These are phyloP conservation scores for Exophiala oligosperma DNA, from an alignment of 2,329 filamentous ascomycete genomes.

Conservation along the genomic window DNA sequence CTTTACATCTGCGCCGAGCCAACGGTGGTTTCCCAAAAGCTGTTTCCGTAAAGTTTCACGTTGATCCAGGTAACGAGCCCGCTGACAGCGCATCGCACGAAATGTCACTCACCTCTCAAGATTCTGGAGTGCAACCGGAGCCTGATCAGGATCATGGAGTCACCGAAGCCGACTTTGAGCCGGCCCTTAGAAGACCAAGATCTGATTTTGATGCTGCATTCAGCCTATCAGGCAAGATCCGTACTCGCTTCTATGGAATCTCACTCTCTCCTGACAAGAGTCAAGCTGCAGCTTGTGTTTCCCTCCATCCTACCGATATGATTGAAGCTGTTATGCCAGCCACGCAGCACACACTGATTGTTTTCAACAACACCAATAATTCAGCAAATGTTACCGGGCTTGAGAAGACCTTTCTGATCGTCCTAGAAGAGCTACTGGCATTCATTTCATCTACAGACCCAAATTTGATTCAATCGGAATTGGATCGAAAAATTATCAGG, in stretches of 20 bases:
- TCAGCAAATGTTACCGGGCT: background rate
- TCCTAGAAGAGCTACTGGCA: slow-evolving; percentile 11
- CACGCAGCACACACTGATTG: slow-evolving; percentile 11
- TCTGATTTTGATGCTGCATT: slow-evolving; percentile 49
- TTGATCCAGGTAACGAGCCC: too few species aligned
- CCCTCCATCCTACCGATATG: slow-evolving; percentile 57
- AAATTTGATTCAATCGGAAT: slow-evolving; percentile 5
- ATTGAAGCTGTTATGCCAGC: slow-evolving; percentile 48
- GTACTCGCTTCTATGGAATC: slow-evolving; percentile 57
- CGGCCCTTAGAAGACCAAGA: slow-evolving; percentile 6
- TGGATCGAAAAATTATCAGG: slow-evolving; percentile 17
- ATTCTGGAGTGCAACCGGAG: background rate
- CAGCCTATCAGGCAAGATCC: slow-evolving; percentile 50
- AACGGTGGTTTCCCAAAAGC: slow-evolving; percentile 4
- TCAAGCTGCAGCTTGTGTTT: slow-evolving; percentile 48
- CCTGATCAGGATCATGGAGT: background rate
- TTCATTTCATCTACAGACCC: slow-evolving; percentile 2
- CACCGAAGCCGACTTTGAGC: slow-evolving; percentile 6
- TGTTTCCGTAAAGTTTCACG: slow-evolving; percentile 5
- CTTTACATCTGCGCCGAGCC: slow-evolving; percentile 14
- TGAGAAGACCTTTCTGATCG: background rate
- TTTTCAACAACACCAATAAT: slow-evolving; percentile 2
- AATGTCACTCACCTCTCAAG: too few species aligned
- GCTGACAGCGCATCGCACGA: too few species aligned
- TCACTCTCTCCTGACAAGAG: slow-evolving; percentile 47